Base-by-base conservation (phyloP, 2,329 filamentous ascomycete species). In the Talaromyces rugulosus region DNA sequence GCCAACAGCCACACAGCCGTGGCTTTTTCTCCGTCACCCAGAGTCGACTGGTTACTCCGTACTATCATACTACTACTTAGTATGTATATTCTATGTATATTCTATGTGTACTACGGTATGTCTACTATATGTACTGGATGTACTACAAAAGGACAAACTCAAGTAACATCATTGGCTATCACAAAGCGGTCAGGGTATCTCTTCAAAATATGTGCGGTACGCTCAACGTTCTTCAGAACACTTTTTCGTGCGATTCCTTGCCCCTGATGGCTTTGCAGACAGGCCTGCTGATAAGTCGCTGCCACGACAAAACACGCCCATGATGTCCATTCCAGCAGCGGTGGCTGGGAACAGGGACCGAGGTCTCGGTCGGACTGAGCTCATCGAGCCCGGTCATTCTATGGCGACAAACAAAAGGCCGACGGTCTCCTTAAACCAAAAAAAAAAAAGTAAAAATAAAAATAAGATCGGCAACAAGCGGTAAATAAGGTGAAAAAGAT, bases 341-440 rank as follows among this genome's bases (percentile, higher is more conserved):
- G 18, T 3, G 18, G 18, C 44, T 51, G 18, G 18, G 18, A 51
- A 51, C 18, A 55, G 28, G 52, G 28, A n/a, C 33, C 52, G n/a
- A n/a, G 36, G 36, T 40, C 36, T 40, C 36, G 36, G 36, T 40
- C 36, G 36, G 34, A 36, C 34, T 14, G 34, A 14, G 34, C n/a
- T 54, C 31, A 55, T 40, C 16, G 36, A 55, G 52, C 23, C 52
- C 8, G 8, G 33, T 34, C 28, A 55, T 34, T 55, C 52, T 55
- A 55, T 55, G 33, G 52, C 33, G 52, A 51, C 44, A 51, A 51
- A 51, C 44, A 51, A 51, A 50, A 51, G 27, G 44, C 44, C 44
- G 44, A 51, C 44, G 44, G 68, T 66, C 28, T 34, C 52, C 52
- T 34, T 11, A n/a, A 40, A 53, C 60, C 59, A 57, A 60, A 59